Conservation (phyloP, 148 eudicot species). For the Fagopyrum tataricum region DNA sequence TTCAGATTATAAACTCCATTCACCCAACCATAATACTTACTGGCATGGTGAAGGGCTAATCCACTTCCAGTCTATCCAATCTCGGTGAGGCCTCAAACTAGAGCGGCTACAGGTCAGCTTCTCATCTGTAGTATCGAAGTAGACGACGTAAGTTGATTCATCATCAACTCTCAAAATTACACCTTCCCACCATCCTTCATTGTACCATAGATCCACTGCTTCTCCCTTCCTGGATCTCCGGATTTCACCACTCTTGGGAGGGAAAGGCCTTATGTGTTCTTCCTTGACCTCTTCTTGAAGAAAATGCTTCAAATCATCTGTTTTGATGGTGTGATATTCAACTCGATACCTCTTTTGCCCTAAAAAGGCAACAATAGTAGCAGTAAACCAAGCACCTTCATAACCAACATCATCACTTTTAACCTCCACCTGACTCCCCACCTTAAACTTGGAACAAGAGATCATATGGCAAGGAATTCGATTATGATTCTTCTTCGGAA, state of each 20-base stretch:
- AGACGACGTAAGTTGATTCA: no score
- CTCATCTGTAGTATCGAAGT: no score
- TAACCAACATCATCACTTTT: conserved; percentile 7
- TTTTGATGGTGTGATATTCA: background rate
- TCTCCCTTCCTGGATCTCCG: background rate
- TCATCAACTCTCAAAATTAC: no score
- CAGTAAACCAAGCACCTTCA: conserved; percentile 10
- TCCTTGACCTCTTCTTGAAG: conserved; percentile 3
- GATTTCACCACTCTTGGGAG: background rate
- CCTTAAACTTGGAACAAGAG: background rate
- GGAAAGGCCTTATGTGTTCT: conserved; percentile 7
- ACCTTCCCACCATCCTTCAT: conserved; percentile 17
- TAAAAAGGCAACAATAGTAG: background rate
- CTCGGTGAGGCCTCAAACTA: conserved; percentile 61
- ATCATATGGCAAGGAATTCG: no score
- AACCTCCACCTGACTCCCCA: conserved; percentile 4
- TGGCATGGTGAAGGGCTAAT: no score
- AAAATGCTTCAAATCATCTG: background rate
- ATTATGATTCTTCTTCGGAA: no score
- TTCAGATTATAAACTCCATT: no score
- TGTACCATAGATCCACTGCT: conserved; percentile 7
- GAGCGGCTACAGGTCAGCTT: no score
- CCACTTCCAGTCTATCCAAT: conserved; percentile 84
- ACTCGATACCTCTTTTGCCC: background rate
- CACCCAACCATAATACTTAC: no score